These are phyloP conservation scores for Phanerodontia chrysosporium DNA, from an alignment of 768 basidiomycete genomes.

Conservation along the genomic window DNA sequence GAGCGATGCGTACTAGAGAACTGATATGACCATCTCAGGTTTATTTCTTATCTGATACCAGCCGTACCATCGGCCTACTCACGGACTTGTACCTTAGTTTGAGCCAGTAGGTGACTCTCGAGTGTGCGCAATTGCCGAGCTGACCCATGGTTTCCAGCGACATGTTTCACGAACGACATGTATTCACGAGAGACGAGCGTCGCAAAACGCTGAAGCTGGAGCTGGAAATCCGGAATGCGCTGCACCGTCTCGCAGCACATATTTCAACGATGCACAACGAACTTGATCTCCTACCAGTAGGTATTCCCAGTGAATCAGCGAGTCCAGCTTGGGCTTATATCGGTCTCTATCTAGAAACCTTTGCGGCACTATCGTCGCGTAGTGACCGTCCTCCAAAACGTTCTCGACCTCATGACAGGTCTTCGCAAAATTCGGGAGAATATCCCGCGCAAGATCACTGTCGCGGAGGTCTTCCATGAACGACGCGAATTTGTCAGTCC, in stretches of 20 bases:
- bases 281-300: slow-evolving; percentile 43
- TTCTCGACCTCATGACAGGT: slow-evolving; percentile 41
- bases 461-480: slow-evolving; percentile 34
- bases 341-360: too few species aligned
- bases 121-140: too few species aligned
- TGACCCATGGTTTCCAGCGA: slow-evolving; percentile 24
- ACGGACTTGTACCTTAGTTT: slow-evolving; percentile 42
- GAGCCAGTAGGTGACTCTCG: slow-evolving; percentile 31
- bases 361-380: slow-evolving; percentile 38
- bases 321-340: too few species aligned
- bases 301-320: neutral
- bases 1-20: neutral
- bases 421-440: slow-evolving; percentile 44
- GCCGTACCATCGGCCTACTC: slow-evolving; percentile 34
- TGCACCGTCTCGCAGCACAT: slow-evolving; percentile 35
- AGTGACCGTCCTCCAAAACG: slow-evolving; percentile 33
- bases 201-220: slow-evolving; percentile 37
- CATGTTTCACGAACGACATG: slow-evolving; percentile 27
- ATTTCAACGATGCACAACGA: slow-evolving; percentile 43
- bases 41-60: slow-evolving; percentile 35
- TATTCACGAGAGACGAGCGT: slow-evolving; percentile 25
- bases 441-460: slow-evolving; percentile 41
- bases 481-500: slow-evolving; percentile 38
- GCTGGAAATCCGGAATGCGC: slow-evolving; percentile 35
- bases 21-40: slow-evolving; percentile 18